These are phyloP conservation scores for Cruciata laevipes DNA, from an alignment of 257 asterid species.

Conservation along the genomic window DNA sequence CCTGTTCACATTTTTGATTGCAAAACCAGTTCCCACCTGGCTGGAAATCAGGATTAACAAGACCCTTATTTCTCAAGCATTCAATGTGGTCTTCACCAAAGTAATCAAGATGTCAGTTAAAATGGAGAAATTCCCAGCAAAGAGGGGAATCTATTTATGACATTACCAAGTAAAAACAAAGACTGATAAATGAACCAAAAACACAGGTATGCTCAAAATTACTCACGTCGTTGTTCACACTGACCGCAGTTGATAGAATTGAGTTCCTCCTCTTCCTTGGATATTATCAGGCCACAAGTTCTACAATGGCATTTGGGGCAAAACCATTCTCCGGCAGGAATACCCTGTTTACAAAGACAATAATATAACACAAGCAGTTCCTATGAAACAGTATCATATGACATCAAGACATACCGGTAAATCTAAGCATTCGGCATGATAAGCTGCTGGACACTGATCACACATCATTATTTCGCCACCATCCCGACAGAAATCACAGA, in stretches of 20 bases:
- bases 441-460: conserved; percentile 89
- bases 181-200: conserved; percentile 5
- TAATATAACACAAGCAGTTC: conserved; percentile 6
- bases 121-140: background rate
- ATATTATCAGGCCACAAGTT: conserved; percentile 46
- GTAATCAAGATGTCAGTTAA: background rate
- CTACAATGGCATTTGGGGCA: conserved; percentile 90
- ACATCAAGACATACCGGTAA: conserved; percentile 45
- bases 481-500: conserved; percentile 75
- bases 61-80: conserved; percentile 47
- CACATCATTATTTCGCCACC: conserved; percentile 86
- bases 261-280: conserved; percentile 22
- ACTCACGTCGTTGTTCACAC: conserved; percentile 77
- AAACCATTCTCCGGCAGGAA: conserved; percentile 95
- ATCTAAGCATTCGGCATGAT: conserved; percentile 71
- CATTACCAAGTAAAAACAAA: background rate
- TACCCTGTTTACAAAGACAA: conserved; percentile 40
- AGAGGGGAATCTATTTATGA: background rate
- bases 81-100: conserved; percentile 18
- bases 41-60: conserved; percentile 18
- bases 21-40: conserved; percentile 65
- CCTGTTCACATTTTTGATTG: conserved; percentile 60
- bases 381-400: conserved; percentile 5
- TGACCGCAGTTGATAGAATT: conserved; percentile 47
- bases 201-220: conserved; percentile 6